Evolutionary conservation across 352 stramenopile species (phyloP).

Genomic region (Globisporangium solare): DNA sequence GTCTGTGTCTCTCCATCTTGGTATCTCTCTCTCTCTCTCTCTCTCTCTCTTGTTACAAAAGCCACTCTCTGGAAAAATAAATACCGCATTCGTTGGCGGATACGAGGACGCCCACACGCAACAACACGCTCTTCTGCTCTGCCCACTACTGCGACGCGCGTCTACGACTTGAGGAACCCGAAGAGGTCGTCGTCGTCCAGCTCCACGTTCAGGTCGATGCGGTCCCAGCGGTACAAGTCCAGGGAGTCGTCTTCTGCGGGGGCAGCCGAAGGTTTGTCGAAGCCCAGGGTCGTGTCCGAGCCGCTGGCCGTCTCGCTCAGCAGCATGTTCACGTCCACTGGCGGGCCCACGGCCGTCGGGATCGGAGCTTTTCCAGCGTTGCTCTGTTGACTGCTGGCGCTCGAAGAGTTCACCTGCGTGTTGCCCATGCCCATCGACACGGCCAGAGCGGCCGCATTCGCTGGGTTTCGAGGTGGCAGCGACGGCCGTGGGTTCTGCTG

Average conservation of each 20-base stretch:
- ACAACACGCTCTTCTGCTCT: slow-evolving; percentile 17
- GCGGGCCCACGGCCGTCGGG: slow-evolving; percentile 2
- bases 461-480: slow-evolving; percentile 9
- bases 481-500: slow-evolving; percentile 14
- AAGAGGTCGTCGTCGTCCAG: slow-evolving; percentile 86
- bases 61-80: slow-evolving; percentile 10
- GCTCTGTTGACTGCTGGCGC: not conserved
- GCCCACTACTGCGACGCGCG: slow-evolving; percentile 18
- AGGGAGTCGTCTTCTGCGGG: slow-evolving; percentile 43
- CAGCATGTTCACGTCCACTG: slow-evolving; percentile 9
- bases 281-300: slow-evolving; percentile 1
- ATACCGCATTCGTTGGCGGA: slow-evolving; percentile 12
- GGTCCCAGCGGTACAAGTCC: slow-evolving; percentile 75
- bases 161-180: slow-evolving; percentile 78
- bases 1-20: too few relatives aligned
- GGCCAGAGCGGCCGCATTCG: not conserved
- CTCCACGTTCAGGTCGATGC: slow-evolving; percentile 78
- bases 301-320: slow-evolving; percentile 1
- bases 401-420: not conserved
- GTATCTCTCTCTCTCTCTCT: slow-evolving; percentile 7
- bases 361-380: slow-evolving; percentile 1
- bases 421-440: slow-evolving; percentile 9
- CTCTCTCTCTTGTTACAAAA: slow-evolving; percentile 8
- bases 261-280: slow-evolving; percentile 10
- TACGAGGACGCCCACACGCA: slow-evolving; percentile 18